Conservation (phyloP, 371 early-diverging fungal genomes). For the Zopfochytrium polystomum region DNA sequence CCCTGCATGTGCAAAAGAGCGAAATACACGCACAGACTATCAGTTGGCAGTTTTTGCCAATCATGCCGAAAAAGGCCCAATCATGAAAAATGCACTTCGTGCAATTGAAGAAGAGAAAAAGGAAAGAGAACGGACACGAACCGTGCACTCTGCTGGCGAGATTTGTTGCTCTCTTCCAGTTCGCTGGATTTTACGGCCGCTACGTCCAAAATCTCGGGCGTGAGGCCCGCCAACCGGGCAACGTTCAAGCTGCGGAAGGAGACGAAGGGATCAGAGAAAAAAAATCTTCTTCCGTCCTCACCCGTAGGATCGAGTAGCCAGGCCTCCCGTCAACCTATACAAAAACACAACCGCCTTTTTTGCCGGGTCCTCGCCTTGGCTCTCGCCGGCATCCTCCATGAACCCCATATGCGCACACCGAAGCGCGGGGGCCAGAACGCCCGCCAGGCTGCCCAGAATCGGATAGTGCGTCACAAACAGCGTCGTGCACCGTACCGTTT, state of each 20-base stretch:
- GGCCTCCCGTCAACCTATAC: constrained; percentile 79
- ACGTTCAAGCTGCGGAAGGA: constrained; percentile 63
- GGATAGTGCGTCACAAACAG: constrained; percentile 97
- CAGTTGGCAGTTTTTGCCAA: no score
- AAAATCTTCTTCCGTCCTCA: constrained; percentile 27
- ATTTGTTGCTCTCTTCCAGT: no score
- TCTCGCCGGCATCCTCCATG: constrained; percentile 44
- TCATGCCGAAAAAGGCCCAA: no score
- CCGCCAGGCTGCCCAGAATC: background rate
- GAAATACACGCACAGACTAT: no score
- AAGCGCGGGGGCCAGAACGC: background rate
- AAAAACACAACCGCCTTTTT: constrained; percentile 52
- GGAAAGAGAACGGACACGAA: no score
- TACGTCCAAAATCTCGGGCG: constrained; percentile 47
- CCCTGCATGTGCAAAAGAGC: no score
- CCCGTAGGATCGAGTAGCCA: constrained; percentile 74
- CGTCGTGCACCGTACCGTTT: constrained; percentile 82
- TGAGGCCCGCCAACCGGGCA: constrained; percentile 74
- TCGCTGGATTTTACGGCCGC: constrained; percentile 57
- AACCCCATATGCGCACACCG: constrained; percentile 72
- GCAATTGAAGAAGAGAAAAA: no score
- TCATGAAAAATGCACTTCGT: no score
- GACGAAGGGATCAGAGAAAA: constrained; percentile 4
- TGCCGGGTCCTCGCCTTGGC: background rate
- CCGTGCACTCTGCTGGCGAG: no score